phyloP scores from a whole-genome alignment of 1,139 yeast genomes.

The Meyerozyma guilliermondii region DNA sequence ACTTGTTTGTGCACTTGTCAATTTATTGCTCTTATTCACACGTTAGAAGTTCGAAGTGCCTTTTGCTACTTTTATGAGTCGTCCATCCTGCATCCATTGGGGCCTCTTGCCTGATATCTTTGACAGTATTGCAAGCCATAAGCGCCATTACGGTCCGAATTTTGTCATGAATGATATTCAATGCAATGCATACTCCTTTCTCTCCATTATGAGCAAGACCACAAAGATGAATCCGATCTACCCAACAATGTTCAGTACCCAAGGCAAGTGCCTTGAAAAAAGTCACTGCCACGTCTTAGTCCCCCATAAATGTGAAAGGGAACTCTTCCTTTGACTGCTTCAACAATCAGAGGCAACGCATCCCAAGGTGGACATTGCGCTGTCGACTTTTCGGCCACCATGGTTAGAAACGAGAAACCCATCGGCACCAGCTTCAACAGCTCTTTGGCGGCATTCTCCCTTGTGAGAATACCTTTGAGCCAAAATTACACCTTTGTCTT shows the following conservation, averaged over 20 bases:
- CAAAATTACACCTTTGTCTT: conserved; percentile 7
- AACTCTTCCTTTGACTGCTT: conserved; percentile 6
- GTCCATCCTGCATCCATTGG: neutral
- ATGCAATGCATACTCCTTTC: neutral
- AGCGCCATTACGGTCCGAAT: neutral
- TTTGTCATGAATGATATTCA: conserved; percentile 1
- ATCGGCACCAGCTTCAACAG: conserved; percentile 6
- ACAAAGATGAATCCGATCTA: conserved; percentile 4
- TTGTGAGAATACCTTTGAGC: conserved; percentile 7
- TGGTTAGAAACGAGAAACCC: conserved; percentile 8
- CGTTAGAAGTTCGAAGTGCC: too few species aligned
- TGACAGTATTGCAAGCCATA: neutral
- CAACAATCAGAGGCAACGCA: conserved; percentile 5
- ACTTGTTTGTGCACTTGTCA: too few species aligned
- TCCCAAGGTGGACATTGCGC: conserved; percentile 7
- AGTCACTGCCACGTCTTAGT: conserved; percentile 12
- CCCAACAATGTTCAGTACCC: conserved; percentile 8
- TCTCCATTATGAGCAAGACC: conserved; percentile 11
- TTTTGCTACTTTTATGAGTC: neutral
- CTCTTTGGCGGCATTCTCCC: conserved; percentile 6
- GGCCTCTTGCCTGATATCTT: neutral
- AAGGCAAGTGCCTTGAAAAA: conserved; percentile 11
- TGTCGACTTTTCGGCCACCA: conserved; percentile 8
- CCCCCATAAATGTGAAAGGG: conserved; percentile 13
- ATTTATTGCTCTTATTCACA: too few species aligned